Evolutionary conservation across 768 basidiomycete genomes (phyloP).

Genomic region (Panellus pusillus): DNA sequence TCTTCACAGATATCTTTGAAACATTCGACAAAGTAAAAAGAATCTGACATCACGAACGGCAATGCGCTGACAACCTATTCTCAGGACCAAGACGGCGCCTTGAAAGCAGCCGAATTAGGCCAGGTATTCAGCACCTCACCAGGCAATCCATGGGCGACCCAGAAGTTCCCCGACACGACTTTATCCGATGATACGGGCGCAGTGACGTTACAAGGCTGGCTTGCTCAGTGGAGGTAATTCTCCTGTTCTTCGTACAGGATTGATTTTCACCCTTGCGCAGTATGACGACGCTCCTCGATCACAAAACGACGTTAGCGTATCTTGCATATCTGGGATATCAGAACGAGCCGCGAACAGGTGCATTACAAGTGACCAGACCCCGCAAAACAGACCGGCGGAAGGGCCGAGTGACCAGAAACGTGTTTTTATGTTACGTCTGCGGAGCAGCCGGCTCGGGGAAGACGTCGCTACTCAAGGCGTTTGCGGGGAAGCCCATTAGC

Average conservation of each 20-base stretch:
- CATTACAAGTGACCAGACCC: constrained; percentile 81
- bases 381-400: constrained; percentile 84
- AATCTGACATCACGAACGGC: neutral
- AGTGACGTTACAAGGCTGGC: constrained; percentile 96
- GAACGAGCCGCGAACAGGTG: constrained; percentile 73
- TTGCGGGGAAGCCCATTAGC: constrained; percentile 79
- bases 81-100: constrained; percentile 92
- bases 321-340: constrained; percentile 95
- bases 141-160: constrained; percentile 94
- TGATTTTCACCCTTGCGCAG: constrained; percentile 38
- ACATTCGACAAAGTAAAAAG: constrained; percentile 80
- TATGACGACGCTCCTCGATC: constrained; percentile 96
- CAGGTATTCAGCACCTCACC: constrained; percentile 93
- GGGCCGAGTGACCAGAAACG: constrained; percentile 86
- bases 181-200: constrained; percentile 84
- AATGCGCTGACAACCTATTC: constrained; percentile 1
- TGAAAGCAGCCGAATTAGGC: constrained; percentile 79
- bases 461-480: constrained; percentile 80
- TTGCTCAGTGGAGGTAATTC: constrained; percentile 93
- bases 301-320: constrained; percentile 88
- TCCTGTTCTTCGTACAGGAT: neutral
- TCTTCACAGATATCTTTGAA: constrained; percentile 96
- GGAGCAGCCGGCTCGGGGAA: constrained; percentile 97
- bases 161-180: constrained; percentile 89
- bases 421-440: constrained; percentile 91